Conservation (phyloP, 306 rosid species). For the Cucumis sativus region DNA sequence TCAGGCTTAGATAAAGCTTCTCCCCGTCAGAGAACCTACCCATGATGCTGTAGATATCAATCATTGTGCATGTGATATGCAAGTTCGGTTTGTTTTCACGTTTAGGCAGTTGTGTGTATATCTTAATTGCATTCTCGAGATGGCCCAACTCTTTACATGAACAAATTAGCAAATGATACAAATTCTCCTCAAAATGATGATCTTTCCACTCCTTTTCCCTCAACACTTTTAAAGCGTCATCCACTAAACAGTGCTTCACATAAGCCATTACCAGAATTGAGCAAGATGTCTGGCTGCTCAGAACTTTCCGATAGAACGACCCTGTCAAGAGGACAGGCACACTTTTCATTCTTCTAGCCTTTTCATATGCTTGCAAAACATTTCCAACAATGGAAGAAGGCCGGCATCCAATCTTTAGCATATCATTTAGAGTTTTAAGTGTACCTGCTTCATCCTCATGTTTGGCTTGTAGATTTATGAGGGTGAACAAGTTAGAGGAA, state of each 20-base stretch:
- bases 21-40: constrained; percentile 53
- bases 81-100: constrained; percentile 38
- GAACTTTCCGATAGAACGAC: constrained; percentile 42
- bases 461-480: constrained; percentile 61
- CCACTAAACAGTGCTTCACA: constrained; percentile 61
- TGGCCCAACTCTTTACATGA: constrained; percentile 63
- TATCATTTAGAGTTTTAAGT: constrained; percentile 43
- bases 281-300: constrained; percentile 67
- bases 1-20: constrained; percentile 45
- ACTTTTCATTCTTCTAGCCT: constrained; percentile 45
- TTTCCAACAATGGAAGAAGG: constrained; percentile 50
- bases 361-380: constrained; percentile 62
- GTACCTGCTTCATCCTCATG: constrained; percentile 61
- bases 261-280: constrained; percentile 76
- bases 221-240: constrained; percentile 53
- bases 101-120: constrained; percentile 37
- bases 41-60: constrained; percentile 57
- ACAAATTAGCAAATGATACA: constrained; percentile 85
- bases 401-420: constrained; percentile 61
- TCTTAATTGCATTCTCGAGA: constrained; percentile 58
- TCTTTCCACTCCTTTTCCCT: constrained; percentile 64
- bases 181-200: constrained; percentile 46
- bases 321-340: constrained; percentile 55
- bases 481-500: constrained; percentile 67
- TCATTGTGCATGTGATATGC: constrained; percentile 80